phyloP scores from a whole-genome alignment of 2,329 filamentous ascomycete species.

The Bipolaris oryzae region DNA sequence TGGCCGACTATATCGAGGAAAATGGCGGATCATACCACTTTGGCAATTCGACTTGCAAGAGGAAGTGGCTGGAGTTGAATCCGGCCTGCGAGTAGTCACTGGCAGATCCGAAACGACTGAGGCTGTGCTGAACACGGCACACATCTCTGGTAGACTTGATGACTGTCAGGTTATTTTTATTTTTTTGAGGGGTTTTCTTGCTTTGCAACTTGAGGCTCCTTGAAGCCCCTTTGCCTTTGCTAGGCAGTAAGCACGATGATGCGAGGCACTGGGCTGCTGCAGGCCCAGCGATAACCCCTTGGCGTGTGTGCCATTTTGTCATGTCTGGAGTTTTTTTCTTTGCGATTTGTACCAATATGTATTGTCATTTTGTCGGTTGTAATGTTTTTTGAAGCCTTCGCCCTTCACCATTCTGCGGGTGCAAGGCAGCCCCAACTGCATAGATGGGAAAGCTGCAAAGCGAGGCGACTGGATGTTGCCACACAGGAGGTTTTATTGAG shows the following conservation, averaged over 20 bases:
- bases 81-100: not conserved
- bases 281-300: not conserved
- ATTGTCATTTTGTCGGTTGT: conserved; percentile 3
- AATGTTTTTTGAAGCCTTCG: not conserved
- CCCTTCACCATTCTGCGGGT: conserved; percentile 3
- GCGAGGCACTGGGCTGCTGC: not conserved
- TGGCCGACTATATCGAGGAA: conserved; percentile 59
- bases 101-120: not conserved
- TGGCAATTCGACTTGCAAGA: conserved; percentile 66
- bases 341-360: conserved; percentile 5
- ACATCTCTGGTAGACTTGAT: not conserved
- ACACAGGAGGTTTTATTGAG: not conserved
- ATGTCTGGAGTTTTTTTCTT: conserved; percentile 5
- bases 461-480: conserved; percentile 4
- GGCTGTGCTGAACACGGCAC: not conserved
- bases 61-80: conserved; percentile 61
- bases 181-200: not conserved
- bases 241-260: not conserved
- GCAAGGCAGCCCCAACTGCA: conserved; percentile 5
- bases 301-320: not conserved
- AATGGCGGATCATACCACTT: conserved; percentile 64
- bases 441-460: conserved; percentile 18
- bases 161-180: not conserved
- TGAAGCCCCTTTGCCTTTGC: not conserved
- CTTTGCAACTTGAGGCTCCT: not conserved